phyloP scores from a whole-genome alignment of 345 rosid genomes.

The Citrus medica region DNA sequence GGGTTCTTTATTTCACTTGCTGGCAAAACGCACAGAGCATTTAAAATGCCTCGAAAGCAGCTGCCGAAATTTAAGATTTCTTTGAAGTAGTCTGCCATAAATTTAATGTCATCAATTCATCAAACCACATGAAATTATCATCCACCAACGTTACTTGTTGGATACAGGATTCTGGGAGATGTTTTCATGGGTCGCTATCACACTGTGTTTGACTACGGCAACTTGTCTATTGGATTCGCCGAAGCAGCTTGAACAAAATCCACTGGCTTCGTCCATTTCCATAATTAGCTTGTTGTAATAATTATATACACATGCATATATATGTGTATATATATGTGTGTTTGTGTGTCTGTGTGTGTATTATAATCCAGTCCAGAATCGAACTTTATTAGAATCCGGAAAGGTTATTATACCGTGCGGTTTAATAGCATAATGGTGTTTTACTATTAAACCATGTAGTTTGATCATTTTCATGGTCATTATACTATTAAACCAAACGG shows the following conservation, averaged over 20 bases:
- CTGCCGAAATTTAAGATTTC: background rate
- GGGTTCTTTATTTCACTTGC: background rate
- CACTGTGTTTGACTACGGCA: slow-evolving; percentile 69
- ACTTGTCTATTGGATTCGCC: slow-evolving; percentile 79
- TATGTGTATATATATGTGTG: no score
- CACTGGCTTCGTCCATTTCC: background rate
- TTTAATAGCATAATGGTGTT: no score
- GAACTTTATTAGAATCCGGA: no score
- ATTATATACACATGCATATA: no score
- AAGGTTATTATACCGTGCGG: no score
- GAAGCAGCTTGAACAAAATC: slow-evolving; percentile 60
- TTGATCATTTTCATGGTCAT: no score
- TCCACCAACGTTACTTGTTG: background rate
- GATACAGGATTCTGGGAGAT: slow-evolving; percentile 88
- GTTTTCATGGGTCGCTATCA: slow-evolving; percentile 85
- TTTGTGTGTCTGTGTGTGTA: no score
- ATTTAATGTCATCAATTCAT: background rate
- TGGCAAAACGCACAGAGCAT: background rate
- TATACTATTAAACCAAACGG: no score
- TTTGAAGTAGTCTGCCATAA: background rate
- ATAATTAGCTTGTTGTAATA: background rate
- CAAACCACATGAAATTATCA: background rate
- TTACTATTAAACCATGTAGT: no score
- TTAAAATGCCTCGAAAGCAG: background rate
- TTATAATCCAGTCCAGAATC: no score